Evolutionary conservation across 345 rosid genomes (phyloP).

Genomic region (Cardamine occulta): DNA sequence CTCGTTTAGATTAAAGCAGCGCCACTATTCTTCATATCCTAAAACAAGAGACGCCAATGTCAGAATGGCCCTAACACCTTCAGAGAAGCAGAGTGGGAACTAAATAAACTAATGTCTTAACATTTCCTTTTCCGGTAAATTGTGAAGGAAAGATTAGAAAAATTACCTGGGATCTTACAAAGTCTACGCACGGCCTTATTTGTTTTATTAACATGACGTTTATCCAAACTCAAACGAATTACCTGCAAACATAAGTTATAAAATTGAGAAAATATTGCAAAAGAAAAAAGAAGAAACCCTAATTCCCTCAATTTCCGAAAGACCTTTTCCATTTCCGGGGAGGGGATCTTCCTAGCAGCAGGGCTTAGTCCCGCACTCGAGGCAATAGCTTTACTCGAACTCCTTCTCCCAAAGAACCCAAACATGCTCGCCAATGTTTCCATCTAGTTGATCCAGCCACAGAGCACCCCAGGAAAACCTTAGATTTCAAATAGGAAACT

Average conservation of each 20-base stretch:
- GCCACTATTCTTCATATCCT: too few species aligned
- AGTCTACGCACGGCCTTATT: neutral
- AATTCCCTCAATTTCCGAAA: neutral
- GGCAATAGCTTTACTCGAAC: neutral
- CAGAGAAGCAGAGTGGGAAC: too few species aligned
- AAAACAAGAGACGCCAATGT: too few species aligned
- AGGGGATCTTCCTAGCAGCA: neutral
- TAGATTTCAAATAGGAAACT: too few species aligned
- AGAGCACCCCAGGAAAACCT: too few species aligned
- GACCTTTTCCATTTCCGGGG: neutral
- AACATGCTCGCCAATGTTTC: too few species aligned
- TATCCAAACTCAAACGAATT: neutral
- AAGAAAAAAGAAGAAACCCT: neutral
- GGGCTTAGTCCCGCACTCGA: neutral
- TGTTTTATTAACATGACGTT: neutral
- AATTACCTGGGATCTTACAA: slow-evolving; percentile 18
- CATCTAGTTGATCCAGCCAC: too few species aligned
- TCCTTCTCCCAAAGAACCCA: neutral
- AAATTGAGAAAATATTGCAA: neutral
- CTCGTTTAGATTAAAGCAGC: too few species aligned
- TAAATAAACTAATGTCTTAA: too few species aligned
- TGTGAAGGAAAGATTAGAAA: neutral
- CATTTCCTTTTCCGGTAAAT: too few species aligned
- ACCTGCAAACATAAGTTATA: slow-evolving; percentile 3
- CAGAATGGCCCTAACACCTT: too few species aligned